phyloP scores from a whole-genome alignment of 768 basidiomycete species.

The Mrakia gelida region DNA sequence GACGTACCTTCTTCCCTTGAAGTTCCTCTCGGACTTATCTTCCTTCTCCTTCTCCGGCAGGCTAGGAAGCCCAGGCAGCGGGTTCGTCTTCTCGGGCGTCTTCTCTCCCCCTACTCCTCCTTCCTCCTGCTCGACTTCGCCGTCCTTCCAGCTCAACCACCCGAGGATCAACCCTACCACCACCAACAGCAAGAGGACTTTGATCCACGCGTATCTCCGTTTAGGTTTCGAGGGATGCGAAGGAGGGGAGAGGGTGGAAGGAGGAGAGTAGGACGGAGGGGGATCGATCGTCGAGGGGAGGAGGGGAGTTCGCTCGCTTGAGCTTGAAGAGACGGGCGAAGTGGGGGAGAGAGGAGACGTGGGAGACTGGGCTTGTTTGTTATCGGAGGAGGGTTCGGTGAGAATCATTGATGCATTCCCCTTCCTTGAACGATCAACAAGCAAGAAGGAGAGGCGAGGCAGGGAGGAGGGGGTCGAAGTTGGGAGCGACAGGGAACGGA shows the following conservation, averaged over 20 bases:
- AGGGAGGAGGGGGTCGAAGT: neutral
- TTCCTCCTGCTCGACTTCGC: neutral
- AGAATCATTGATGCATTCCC: neutral
- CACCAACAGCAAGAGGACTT: neutral
- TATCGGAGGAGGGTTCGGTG: neutral
- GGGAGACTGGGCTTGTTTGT: too few species aligned
- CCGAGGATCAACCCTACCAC: neutral
- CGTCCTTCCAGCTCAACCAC: neutral
- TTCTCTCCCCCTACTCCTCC: neutral
- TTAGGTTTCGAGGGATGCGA: neutral
- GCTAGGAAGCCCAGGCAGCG: neutral
- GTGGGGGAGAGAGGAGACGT: neutral
- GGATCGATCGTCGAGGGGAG: neutral
- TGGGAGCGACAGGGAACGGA: neutral
- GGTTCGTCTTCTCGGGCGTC: neutral
- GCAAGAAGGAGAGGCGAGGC: neutral
- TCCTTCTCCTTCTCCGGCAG: neutral
- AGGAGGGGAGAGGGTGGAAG: neutral
- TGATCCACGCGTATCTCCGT: neutral
- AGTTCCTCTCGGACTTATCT: neutral
- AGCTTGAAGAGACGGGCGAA: neutral
- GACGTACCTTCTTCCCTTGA: conserved; percentile 3
- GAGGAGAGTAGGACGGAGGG: neutral
- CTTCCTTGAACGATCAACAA: too few species aligned
- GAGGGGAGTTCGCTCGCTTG: neutral